phyloP scores from a whole-genome alignment of 177 flowering plant species.

The Vitis hybrid region DNA sequence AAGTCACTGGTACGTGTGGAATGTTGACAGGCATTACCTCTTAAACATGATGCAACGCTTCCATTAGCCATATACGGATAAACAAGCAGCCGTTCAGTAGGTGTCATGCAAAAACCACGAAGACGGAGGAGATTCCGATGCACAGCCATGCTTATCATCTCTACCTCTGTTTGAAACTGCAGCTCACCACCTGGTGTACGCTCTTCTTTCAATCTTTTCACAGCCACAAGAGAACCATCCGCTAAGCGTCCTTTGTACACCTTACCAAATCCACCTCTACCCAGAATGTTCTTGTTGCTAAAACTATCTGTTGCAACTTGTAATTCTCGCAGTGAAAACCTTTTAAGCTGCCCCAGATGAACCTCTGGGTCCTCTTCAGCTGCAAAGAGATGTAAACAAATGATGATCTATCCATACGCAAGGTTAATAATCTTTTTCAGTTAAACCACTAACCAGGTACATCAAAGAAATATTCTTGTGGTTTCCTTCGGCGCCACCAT shows the following conservation, averaged over 20 bases:
- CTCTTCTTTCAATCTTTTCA: slow-evolving; percentile 74
- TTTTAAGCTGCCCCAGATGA: slow-evolving; percentile 74
- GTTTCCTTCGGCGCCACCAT: slow-evolving; percentile 76
- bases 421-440: not conserved
- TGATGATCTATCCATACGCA: not conserved
- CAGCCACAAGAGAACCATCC: slow-evolving; percentile 77
- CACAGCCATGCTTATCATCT: slow-evolving; percentile 86
- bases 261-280: slow-evolving; percentile 81
- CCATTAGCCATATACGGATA: slow-evolving; percentile 87
- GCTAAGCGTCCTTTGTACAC: slow-evolving; percentile 81
- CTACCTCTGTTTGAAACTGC: slow-evolving; percentile 80
- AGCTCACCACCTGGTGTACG: slow-evolving; percentile 82
- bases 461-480: slow-evolving; percentile 74
- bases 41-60: slow-evolving; percentile 76
- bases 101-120: slow-evolving; percentile 81
- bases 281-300: slow-evolving; percentile 74
- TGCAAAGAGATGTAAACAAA: slow-evolving; percentile 19
- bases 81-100: slow-evolving; percentile 72
- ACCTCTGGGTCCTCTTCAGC: slow-evolving; percentile 90
- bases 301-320: slow-evolving; percentile 81
- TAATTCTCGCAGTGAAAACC: slow-evolving; percentile 68
- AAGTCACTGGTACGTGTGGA: not conserved
- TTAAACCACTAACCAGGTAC: slow-evolving; percentile 61
- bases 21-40: slow-evolving; percentile 35
- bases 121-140: slow-evolving; percentile 69